Evolutionary conservation across 805 yeast genomes (phyloP).

Genomic region (Wickerhamomyces queroliae): DNA sequence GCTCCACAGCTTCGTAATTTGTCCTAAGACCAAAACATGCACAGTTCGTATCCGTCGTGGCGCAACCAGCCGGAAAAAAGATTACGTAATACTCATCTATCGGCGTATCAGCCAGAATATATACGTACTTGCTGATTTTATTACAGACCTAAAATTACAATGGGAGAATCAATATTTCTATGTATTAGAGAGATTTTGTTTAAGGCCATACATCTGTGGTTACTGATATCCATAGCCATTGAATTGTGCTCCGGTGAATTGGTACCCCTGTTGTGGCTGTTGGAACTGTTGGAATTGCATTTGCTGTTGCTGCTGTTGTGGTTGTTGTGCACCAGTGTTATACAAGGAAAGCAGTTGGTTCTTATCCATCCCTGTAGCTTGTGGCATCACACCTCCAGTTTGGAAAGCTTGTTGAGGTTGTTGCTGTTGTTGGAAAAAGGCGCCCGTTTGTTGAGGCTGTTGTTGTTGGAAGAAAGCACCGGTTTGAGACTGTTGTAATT

Average conservation of each 20-base stretch:
- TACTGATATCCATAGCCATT: neutral
- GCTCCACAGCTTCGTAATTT: too few relatives aligned
- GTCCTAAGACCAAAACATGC: too few relatives aligned
- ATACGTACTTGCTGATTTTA: too few relatives aligned
- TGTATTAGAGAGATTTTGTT: too few relatives aligned
- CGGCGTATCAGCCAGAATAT: too few relatives aligned
- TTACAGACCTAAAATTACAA: too few relatives aligned
- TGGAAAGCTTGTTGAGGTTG: slow-evolving; percentile 2
- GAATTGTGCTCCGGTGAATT: neutral
- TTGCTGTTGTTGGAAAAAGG: too few relatives aligned
- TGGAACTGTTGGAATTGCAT: neutral
- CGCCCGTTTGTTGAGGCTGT: neutral
- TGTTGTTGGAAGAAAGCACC: slow-evolving; percentile 3
- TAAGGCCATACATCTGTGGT: too few relatives aligned
- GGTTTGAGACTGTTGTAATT: slow-evolving; percentile 6
- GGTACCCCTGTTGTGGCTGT: slow-evolving; percentile 1
- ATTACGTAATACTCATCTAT: too few relatives aligned
- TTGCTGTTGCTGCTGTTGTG: slow-evolving; percentile 8
- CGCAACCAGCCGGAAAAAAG: too few relatives aligned
- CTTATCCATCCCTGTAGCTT: slow-evolving; percentile 14
- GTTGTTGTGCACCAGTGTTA: slow-evolving; percentile 43
- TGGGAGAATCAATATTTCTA: too few relatives aligned
- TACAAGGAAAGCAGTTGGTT: slow-evolving; percentile 16
- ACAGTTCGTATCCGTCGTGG: too few relatives aligned
- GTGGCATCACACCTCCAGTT: neutral